These are phyloP conservation scores for Solanum rostratum DNA, from an alignment of 257 asterid species.

Conservation along the genomic window DNA sequence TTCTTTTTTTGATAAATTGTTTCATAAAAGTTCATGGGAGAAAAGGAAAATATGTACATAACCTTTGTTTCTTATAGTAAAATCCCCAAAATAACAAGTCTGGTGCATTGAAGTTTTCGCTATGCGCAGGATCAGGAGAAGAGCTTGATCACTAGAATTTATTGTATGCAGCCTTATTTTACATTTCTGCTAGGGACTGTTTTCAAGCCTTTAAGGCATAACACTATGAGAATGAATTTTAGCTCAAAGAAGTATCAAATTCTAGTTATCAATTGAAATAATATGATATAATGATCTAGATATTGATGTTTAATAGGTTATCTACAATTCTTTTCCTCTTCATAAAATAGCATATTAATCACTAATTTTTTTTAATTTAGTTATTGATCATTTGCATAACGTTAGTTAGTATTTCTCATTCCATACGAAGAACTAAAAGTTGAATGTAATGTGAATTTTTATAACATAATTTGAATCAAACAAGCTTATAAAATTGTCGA, in stretches of 20 bases:
- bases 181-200: too few relatives aligned
- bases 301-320: not conserved
- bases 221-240: not conserved
- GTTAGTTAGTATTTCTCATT: not conserved
- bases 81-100: too few relatives aligned
- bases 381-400: not conserved
- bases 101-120: too few relatives aligned
- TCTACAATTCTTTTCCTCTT: not conserved
- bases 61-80: too few relatives aligned
- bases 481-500: not conserved
- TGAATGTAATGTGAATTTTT: not conserved
- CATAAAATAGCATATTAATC: not conserved
- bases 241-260: not conserved
- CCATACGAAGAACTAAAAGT: not conserved
- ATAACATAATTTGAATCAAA: not conserved
- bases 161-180: too few relatives aligned
- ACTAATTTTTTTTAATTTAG: not conserved
- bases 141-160: rapidly evolving
- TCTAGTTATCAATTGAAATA: not conserved
- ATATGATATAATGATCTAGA: not conserved
- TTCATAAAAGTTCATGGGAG: not conserved
- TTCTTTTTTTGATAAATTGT: not conserved
- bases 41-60: not conserved
- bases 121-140: too few relatives aligned
- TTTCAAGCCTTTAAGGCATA: not conserved